These are phyloP conservation scores for Entomortierella lignicola DNA, from an alignment of 192 early-diverging fungal species.

Conservation along the genomic window DNA sequence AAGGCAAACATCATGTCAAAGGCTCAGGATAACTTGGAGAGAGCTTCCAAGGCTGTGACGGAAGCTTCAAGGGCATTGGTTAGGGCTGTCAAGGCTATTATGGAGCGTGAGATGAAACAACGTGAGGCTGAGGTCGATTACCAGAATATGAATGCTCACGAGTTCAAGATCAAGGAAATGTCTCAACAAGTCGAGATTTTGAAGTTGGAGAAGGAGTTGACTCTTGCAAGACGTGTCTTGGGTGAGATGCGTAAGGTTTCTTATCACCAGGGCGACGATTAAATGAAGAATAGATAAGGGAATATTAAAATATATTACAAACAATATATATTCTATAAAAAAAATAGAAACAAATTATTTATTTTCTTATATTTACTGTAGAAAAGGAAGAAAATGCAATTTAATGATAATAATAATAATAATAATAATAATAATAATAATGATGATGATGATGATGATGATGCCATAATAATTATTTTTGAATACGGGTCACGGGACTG, in stretches of 20 bases:
- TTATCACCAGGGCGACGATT: conserved; percentile 73
- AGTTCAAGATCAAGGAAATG: conserved; percentile 98
- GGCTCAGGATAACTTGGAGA: conserved; percentile 93
- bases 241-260: conserved; percentile 93
- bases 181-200: conserved; percentile 97
- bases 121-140: conserved; percentile 72
- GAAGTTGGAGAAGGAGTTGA: conserved; percentile 94
- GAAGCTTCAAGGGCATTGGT: conserved; percentile 92
- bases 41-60: conserved; percentile 92
- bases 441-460: no score
- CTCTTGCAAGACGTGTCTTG: conserved; percentile 83
- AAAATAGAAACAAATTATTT: not conserved
- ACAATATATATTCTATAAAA: not conserved
- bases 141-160: conserved; percentile 84
- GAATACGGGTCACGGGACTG: no score
- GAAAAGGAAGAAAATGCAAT: no score
- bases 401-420: no score
- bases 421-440: no score
- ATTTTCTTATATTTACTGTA: no score
- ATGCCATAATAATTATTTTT: no score
- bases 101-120: conserved; percentile 76
- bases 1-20: conserved; percentile 93
- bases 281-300: not conserved
- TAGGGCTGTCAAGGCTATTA: conserved; percentile 89
- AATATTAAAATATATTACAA: not conserved